These are phyloP conservation scores for Aureobasidium lini DNA, from an alignment of 2,329 filamentous ascomycete genomes.

Conservation along the genomic window DNA sequence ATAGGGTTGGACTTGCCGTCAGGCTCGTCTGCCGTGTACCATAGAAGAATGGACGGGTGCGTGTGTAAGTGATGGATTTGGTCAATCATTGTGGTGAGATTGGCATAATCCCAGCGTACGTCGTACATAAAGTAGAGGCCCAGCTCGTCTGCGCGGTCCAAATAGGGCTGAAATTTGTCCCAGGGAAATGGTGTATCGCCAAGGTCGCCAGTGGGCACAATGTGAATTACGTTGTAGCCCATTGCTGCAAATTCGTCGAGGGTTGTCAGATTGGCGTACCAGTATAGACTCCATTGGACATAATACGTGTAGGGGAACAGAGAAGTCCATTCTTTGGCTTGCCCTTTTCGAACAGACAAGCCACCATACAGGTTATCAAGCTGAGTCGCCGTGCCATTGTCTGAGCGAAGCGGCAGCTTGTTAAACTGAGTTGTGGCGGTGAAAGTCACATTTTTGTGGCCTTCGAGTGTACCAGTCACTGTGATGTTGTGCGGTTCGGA, in stretches of 20 bases:
- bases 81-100: constrained; percentile 29
- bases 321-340: constrained; percentile 25
- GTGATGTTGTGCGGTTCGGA: constrained; percentile 31
- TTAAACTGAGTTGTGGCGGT: constrained; percentile 30
- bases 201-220: constrained; percentile 23
- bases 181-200: constrained; percentile 32
- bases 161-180: constrained; percentile 32
- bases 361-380: constrained; percentile 40
- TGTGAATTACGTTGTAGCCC: constrained; percentile 42
- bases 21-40: constrained; percentile 46
- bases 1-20: constrained; percentile 51
- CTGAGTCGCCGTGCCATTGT: constrained; percentile 35
- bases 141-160: constrained; percentile 35
- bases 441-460: constrained; percentile 28
- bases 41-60: constrained; percentile 34
- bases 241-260: constrained; percentile 30
- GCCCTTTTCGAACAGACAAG: constrained; percentile 32
- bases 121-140: constrained; percentile 42
- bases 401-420: constrained; percentile 32
- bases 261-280: constrained; percentile 27
- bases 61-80: constrained; percentile 28
- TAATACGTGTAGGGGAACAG: constrained; percentile 41
- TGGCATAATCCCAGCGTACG: constrained; percentile 34
- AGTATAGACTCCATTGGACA: constrained; percentile 29
- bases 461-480: constrained; percentile 23